Evolutionary conservation across 768 basidiomycete species (phyloP), one percentile per base, ranked within the genome.

Genomic region (Phaeotremella skinneri): DNA sequence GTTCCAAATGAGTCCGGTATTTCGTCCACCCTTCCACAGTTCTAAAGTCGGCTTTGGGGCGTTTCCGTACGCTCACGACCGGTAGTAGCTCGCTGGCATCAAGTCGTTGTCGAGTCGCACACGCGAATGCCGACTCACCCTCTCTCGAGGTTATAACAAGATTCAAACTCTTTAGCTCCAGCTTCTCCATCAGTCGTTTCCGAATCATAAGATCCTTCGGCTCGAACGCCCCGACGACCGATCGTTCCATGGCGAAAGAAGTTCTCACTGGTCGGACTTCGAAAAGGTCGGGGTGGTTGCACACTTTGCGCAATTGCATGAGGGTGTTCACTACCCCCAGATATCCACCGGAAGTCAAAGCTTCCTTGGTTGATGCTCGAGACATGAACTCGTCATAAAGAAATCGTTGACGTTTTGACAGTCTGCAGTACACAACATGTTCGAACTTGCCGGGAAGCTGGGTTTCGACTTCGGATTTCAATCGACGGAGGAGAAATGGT

Each of bases 351-450:
- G 91, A 90, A 21, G 86, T 81, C 47, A 96, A 81, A 20, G 89
- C 90, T 62, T 87, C 85, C 27, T 84, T 83, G 2, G 91, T 96
- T 53, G 90, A 85, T 0, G 88, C 84, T 27, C 91, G 84, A 11
- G 86, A 82, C 91, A 96, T 92, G 79, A 94, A 94, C 73, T 94
- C 91, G 80, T 96, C 91, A 72, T 96, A 96, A 20, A 96, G 81
- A 73, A 90, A 91, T n/a, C 91, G 86, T 67, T 96, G 91, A 11
- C 91, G 83, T 72, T 92, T 94, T 32, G 91, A 92, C 16, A 96
- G 80, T 13, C 86, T 85, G 67, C 91, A 93, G 37, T 93, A 81
- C 20, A 91, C 84, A 49, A 93, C 83, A 74, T 96, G 91, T 61
- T 94, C 92, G 70, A 83, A 90, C 71, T 96, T 96, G 79, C 87